phyloP scores from a whole-genome alignment of 1,139 yeast species.

The Diutina siamensis region DNA sequence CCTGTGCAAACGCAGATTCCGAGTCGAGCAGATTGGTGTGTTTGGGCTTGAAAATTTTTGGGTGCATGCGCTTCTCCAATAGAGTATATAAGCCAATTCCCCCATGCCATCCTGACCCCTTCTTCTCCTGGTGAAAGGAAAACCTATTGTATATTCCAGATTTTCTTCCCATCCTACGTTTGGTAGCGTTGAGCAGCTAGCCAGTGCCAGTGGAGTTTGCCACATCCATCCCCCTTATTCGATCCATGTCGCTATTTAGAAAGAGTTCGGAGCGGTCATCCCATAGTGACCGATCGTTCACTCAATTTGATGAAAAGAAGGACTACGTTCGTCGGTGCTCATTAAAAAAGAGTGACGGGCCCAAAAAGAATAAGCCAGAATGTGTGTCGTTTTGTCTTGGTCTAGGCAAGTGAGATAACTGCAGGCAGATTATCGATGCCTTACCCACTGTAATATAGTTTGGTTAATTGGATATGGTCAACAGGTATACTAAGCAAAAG shows the following conservation, averaged over 20 bases:
- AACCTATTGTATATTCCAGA: background rate
- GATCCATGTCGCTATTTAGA: constrained; percentile 4
- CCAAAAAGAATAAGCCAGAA: constrained; percentile 3
- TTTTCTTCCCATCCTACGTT: background rate
- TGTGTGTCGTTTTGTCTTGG: constrained; percentile 3
- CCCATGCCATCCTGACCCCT: background rate
- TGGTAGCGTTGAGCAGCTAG: constrained; percentile 4
- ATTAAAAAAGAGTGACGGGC: background rate
- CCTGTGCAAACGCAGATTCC: constrained; percentile 6
- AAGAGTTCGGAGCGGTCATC: background rate
- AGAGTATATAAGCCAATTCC: background rate
- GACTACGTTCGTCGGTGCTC: constrained; percentile 5
- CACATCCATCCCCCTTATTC: background rate
- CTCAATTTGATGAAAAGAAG: constrained; percentile 5
- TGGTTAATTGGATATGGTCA: background rate
- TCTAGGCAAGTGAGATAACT: background rate
- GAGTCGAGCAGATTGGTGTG: background rate
- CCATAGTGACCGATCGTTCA: background rate
- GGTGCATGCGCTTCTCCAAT: background rate
- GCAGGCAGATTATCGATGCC: background rate
- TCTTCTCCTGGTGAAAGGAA: background rate
- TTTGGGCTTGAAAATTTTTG: constrained; percentile 2
- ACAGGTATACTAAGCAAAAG: too few species aligned
- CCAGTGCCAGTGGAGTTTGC: background rate
- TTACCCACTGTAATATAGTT: background rate